phyloP scores from a whole-genome alignment of 495 filamentous ascomycete species.

The Friedmanniomyces simplex region DNA sequence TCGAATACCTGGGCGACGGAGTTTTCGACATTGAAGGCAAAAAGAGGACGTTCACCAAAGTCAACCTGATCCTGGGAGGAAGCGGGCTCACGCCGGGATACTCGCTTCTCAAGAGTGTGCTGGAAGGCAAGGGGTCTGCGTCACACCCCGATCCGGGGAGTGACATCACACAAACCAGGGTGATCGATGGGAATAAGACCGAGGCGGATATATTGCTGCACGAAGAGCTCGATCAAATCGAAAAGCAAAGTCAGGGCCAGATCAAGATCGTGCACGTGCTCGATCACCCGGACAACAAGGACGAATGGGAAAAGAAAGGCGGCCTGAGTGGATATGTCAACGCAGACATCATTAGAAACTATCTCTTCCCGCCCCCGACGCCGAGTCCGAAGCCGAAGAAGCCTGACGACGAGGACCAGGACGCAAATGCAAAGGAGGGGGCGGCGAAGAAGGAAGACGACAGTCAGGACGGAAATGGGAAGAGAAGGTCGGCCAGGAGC shows the following conservation, averaged over 20 bases:
- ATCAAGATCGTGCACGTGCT: slow-evolving; percentile 31
- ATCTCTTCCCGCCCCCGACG: slow-evolving; percentile 24
- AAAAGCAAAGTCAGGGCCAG: slow-evolving; percentile 21
- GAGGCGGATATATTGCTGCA: slow-evolving; percentile 33
- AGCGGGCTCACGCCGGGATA: slow-evolving; percentile 28
- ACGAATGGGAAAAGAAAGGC: slow-evolving; percentile 20
- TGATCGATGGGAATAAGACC: slow-evolving; percentile 33
- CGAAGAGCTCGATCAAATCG: slow-evolving; percentile 22
- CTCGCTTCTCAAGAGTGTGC: slow-evolving; percentile 21
- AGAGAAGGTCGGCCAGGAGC: no score
- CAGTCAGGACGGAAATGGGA: no score
- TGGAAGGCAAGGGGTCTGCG: slow-evolving; percentile 14
- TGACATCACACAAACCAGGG: slow-evolving; percentile 23
- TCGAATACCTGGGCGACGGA: slow-evolving; percentile 19
- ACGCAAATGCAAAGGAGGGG: no score
- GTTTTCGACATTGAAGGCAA: slow-evolving; percentile 17
- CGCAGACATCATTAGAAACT: slow-evolving; percentile 23
- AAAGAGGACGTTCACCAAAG: slow-evolving; percentile 12
- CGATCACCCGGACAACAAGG: slow-evolving; percentile 18
- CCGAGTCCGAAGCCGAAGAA: no score
- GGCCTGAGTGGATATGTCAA: slow-evolving; percentile 27
- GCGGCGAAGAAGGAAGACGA: no score
- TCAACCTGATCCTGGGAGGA: slow-evolving; percentile 16
- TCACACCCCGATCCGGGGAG: not conserved
- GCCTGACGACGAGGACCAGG: no score